A percentile compares a stretch with the other conserved stretches of the same genome.
Conservation (phyloP, 345 rosid species). For the Noccaea caerulescens region DNA sequence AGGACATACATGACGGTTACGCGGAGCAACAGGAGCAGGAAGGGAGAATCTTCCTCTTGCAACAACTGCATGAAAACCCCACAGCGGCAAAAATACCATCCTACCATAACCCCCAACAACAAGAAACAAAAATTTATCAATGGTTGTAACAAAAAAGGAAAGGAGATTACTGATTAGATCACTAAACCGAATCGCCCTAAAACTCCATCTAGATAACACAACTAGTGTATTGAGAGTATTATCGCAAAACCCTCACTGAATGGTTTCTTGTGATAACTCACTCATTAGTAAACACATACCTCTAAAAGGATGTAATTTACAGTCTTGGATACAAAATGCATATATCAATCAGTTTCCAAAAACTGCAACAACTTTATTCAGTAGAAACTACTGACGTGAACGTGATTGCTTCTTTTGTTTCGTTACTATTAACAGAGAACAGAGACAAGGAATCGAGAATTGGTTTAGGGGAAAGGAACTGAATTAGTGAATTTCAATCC, state of each 20-base stretch:
- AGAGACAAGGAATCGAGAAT: conserved; percentile 22
- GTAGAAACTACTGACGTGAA: conserved; percentile 10
- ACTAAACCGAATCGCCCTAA: not conserved
- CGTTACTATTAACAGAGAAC: not conserved
- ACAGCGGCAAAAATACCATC: conserved; percentile 80
- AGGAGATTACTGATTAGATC: not conserved
- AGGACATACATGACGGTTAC: conserved; percentile 77
- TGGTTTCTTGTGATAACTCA: conserved; percentile 6
- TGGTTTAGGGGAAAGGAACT: not conserved
- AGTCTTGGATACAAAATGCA: not conserved
- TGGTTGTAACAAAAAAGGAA: not conserved
- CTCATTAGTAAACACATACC: conserved; percentile 3
- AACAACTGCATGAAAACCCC: conserved; percentile 93
- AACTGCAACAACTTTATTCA: conserved; percentile 6
- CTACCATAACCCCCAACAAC: conserved; percentile 52
- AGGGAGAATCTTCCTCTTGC: conserved; percentile 95
- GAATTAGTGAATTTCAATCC: not conserved
- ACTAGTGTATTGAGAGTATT: not conserved
- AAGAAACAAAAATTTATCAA: not conserved
- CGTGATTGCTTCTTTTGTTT: not conserved
- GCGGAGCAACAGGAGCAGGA: conserved; percentile 95
- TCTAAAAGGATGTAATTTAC: conserved; percentile 19
- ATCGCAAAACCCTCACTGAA: not conserved
- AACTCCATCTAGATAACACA: conserved; percentile 5
- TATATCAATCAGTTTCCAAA: conserved; percentile 16